Base-by-base conservation (phyloP, 441 rosid species). In the Populus hybrid region DNA sequence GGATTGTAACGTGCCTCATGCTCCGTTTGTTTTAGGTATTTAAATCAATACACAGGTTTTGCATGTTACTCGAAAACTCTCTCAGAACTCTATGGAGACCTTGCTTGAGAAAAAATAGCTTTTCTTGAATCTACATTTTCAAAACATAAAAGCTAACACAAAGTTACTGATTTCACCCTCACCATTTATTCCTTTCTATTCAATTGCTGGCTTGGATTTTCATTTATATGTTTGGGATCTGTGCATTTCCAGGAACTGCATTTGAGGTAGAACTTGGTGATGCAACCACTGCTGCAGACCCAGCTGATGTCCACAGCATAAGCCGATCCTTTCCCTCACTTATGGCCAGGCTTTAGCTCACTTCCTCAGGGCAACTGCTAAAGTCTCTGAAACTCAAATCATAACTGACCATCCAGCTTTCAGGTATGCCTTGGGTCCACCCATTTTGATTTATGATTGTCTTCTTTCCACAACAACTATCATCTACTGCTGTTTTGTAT, bases 211-310 rank as follows among this genome's bases (percentile, higher is more conserved):
- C 63, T 12, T 6, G 45, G 35, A 73, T 31, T 4, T 33, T 16
- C 11, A 26, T 8, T 31, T 18, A 59, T 16, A 28, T n/a, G 35
- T 7, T 74, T 6, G 16, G 24, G 65, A 20, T 14, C 14, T 71
- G 68, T 38, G 16, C 7, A 50, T 81, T 21, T 79, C 72, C 84
- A 96, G 99, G 99, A 68, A 93, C 97, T 61, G 86, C 97, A 38
- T 98, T 96, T 33, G 91, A 98, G 74, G 98, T 96, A 16, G 98
- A 94, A 87, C 87, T 90, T 84, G 99, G 99, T 67, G 99, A 97
- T 87, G 84, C 85, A 61, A 89, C 98, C 42, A 84, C 90, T 38
- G 86, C 93, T 16, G 79, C 88, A 0, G 98, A 94, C 45, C 87
- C 93, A 18, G 75, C 92, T 72, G 99, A 86, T 84, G 87, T 91